Percentiles rank a stretch among this genome's conserved stretches.
phyloP scores from a whole-genome alignment of 176 grass and related monocot genomes.

The Panicum miliaceum region DNA sequence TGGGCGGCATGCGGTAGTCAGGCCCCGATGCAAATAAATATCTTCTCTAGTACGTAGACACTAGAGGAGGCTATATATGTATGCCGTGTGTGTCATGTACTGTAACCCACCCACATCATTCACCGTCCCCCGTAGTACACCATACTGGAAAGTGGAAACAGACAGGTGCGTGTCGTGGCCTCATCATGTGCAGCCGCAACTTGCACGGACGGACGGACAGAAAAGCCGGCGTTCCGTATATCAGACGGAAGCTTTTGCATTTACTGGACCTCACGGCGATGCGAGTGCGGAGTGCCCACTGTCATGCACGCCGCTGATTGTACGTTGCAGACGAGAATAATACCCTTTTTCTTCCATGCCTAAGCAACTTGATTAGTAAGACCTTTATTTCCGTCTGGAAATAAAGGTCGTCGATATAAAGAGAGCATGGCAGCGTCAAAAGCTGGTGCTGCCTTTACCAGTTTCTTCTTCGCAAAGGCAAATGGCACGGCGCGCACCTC shows the following conservation, averaged over 20 bases:
- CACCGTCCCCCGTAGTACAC: too few relatives aligned
- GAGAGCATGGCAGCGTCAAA: neutral
- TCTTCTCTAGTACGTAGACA: too few relatives aligned
- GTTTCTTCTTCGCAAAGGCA: constrained; percentile 3
- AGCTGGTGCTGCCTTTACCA: neutral
- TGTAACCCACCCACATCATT: too few relatives aligned
- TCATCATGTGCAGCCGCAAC: neutral
- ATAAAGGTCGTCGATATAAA: neutral
- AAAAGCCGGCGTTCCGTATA: too few relatives aligned
- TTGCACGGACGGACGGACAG: neutral
- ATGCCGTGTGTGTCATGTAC: neutral
- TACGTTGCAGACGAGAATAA: neutral
- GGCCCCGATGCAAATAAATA: too few relatives aligned
- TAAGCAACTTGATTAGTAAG: neutral
- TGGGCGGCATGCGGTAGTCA: too few relatives aligned
- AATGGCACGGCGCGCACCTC: too few relatives aligned
- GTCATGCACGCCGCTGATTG: neutral
- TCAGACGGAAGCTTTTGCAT: neutral
- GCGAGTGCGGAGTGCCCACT: neutral
- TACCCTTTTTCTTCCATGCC: neutral
- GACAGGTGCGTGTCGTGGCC: neutral
- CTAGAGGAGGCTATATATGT: too few relatives aligned
- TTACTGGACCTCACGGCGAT: neutral
- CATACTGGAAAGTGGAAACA: too few relatives aligned
- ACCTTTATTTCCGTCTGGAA: too few relatives aligned